These are phyloP conservation scores for Triangularia verruculosa DNA, from an alignment of 2,329 filamentous ascomycete genomes.

Conservation along the genomic window DNA sequence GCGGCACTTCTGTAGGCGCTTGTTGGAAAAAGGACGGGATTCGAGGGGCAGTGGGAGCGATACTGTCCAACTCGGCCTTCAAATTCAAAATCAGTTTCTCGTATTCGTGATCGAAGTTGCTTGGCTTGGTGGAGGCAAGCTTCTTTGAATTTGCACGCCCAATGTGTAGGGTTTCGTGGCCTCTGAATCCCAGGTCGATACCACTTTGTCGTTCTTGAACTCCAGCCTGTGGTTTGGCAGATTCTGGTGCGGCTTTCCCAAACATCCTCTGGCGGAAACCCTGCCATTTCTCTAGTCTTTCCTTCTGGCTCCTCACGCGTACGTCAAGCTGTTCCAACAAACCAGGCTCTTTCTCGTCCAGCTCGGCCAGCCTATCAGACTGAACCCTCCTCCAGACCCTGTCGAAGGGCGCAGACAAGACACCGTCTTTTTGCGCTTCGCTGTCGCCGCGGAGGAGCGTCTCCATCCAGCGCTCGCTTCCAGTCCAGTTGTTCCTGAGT, in stretches of 20 bases:
- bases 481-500: constrained; percentile 73
- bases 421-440: constrained; percentile 52
- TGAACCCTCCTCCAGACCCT: constrained; percentile 68
- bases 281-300: constrained; percentile 70
- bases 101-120: constrained; percentile 42
- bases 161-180: constrained; percentile 48
- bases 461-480: constrained; percentile 71
- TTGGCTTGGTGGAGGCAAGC: constrained; percentile 20
- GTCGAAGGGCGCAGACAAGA: constrained; percentile 67
- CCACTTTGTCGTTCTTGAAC: constrained; percentile 35
- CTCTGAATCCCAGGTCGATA: constrained; percentile 53
- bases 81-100: constrained; percentile 41
- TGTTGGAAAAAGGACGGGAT: constrained; percentile 27
- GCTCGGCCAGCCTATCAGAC: constrained; percentile 53
- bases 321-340: constrained; percentile 69
- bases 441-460: constrained; percentile 66
- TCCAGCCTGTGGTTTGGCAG: constrained; percentile 27
- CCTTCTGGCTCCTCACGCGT: constrained; percentile 64
- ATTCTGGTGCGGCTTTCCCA: constrained; percentile 31
- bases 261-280: constrained; percentile 56
- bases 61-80: constrained; percentile 39
- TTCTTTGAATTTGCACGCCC: constrained; percentile 35
- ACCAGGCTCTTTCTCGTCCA: constrained; percentile 49
- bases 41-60: constrained; percentile 24
- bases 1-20: not conserved